These are phyloP conservation scores for Quercus suber DNA, from an alignment of 306 rosid genomes.

Conservation along the genomic window DNA sequence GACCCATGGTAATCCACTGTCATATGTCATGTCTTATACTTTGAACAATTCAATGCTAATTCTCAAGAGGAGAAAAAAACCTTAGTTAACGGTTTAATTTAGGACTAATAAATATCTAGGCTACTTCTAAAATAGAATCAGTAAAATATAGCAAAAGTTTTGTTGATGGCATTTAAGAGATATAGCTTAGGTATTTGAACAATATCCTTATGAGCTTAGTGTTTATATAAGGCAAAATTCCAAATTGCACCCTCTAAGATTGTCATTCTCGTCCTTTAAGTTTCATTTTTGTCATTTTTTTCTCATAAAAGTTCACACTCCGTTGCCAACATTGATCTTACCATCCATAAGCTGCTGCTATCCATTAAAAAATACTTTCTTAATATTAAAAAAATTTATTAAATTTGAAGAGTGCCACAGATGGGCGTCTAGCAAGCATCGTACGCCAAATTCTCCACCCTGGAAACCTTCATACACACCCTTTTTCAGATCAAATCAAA, in stretches of 20 bases:
- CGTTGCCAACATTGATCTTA: no score
- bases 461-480: constrained; percentile 65
- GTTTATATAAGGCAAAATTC: not conserved
- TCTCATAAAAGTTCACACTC: no score
- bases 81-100: not conserved
- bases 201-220: not conserved
- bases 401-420: constrained; percentile 44
- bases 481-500: constrained; percentile 45
- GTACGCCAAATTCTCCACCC: constrained; percentile 67
- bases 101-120: not conserved
- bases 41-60: not conserved
- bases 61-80: not conserved
- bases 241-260: no score
- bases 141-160: not conserved
- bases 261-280: no score
- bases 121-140: not conserved
- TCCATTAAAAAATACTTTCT: no score
- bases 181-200: not conserved
- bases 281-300: no score
- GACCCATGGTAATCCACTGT: not conserved
- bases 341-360: no score
- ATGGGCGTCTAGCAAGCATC: constrained; percentile 62
- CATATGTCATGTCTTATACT: not conserved
- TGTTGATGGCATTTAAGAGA: not conserved
- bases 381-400: no score